Evolutionary conservation across 1,139 yeast species (phyloP).

Genomic region (Waltiozyma sp.): DNA sequence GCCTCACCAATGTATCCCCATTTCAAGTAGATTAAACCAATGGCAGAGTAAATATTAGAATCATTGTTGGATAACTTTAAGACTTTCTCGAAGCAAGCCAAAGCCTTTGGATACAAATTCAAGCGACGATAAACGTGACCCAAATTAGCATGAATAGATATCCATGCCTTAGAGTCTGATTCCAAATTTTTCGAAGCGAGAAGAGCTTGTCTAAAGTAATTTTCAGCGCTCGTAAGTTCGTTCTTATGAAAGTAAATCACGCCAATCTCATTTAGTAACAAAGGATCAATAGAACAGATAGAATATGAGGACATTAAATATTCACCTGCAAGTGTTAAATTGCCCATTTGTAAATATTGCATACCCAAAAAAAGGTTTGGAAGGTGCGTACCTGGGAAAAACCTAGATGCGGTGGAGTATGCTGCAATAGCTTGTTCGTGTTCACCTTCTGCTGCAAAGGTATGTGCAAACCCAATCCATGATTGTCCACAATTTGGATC

Average conservation of each 20-base stretch:
- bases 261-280: constrained; percentile 83
- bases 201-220: constrained; percentile 61
- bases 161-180: constrained; percentile 76
- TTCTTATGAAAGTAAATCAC: constrained; percentile 75
- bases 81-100: constrained; percentile 69
- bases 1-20: constrained; percentile 56
- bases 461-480: constrained; percentile 98
- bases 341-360: constrained; percentile 89
- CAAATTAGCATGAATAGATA: constrained; percentile 76
- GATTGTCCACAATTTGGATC: constrained; percentile 92
- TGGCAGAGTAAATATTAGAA: constrained; percentile 67
- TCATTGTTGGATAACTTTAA: constrained; percentile 60
- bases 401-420: constrained; percentile 87
- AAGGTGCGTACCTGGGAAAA: constrained; percentile 89
- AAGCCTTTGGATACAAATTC: constrained; percentile 52
- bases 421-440: constrained; percentile 98
- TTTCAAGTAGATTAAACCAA: constrained; percentile 74
- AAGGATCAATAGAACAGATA: constrained; percentile 77
- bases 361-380: constrained; percentile 89
- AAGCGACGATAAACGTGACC: constrained; percentile 83
- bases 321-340: constrained; percentile 75
- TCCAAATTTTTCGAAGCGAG: constrained; percentile 58
- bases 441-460: constrained; percentile 95
- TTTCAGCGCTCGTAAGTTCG: constrained; percentile 60
- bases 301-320: constrained; percentile 67